phyloP scores from a whole-genome alignment of 805 yeast genomes.

The Starmerella cellae region DNA sequence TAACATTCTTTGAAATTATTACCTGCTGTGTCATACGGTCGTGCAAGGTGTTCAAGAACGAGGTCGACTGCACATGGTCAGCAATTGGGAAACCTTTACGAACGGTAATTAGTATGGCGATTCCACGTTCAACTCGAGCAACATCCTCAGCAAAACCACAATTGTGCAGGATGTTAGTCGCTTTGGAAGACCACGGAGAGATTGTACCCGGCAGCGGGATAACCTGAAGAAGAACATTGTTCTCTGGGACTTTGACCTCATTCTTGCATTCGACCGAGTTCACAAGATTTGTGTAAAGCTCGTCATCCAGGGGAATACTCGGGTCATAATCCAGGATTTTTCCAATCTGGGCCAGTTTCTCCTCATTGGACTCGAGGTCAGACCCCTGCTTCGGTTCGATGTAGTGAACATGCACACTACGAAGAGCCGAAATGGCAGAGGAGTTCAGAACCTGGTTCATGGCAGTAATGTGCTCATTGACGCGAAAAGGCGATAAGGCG shows the following conservation, averaged over 20 bases:
- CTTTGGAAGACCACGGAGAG: conserved; percentile 98
- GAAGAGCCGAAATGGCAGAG: conserved; percentile 54
- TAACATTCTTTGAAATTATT: conserved; percentile 41
- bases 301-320: conserved; percentile 42
- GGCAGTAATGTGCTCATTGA: conserved; percentile 55
- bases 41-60: conserved; percentile 55
- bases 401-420: conserved; percentile 70
- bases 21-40: conserved; percentile 87
- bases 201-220: conserved; percentile 92
- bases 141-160: conserved; percentile 65
- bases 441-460: conserved; percentile 59
- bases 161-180: conserved; percentile 82
- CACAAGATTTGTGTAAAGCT: conserved; percentile 33
- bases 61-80: conserved; percentile 41
- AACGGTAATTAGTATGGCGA: conserved; percentile 57
- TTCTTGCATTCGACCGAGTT: conserved; percentile 22
- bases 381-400: conserved; percentile 39
- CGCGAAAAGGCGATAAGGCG: conserved; percentile 80
- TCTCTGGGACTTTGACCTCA: conserved; percentile 20
- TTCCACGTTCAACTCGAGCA: conserved; percentile 83
- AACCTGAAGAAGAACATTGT: conserved; percentile 51
- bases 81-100: conserved; percentile 57
- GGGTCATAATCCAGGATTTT: conserved; percentile 63
- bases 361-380: conserved; percentile 23
- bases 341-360: conserved; percentile 34